A percentile compares a stretch with the other conserved stretches of the same genome.
phyloP scores from a whole-genome alignment of 257 asterid genomes.

The Leptodermis oblonga region DNA sequence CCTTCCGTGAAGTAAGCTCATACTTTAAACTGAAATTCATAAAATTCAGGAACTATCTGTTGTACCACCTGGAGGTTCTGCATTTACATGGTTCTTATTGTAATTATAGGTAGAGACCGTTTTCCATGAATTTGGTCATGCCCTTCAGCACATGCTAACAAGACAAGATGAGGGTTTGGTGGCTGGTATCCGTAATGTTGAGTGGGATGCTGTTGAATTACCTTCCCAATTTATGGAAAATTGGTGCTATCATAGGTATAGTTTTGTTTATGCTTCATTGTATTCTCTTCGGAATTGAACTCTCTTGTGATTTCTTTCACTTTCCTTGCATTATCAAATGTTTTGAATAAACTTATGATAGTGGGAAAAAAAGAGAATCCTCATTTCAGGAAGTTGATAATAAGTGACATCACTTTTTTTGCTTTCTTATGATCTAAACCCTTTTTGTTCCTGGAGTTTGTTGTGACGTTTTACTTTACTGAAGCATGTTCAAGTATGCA shows the following conservation, averaged over 20 bases:
- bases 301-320: slow-evolving; percentile 1
- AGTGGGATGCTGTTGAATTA: slow-evolving; percentile 98
- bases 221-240: slow-evolving; percentile 99
- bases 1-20: slow-evolving; percentile 80
- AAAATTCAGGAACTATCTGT: too few species aligned
- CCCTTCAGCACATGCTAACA: slow-evolving; percentile 98
- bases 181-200: slow-evolving; percentile 89
- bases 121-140: slow-evolving; percentile 97
- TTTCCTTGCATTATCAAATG: neutral
- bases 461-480: neutral
- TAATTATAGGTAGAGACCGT: slow-evolving; percentile 85
- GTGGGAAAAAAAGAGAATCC: neutral
- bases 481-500: neutral
- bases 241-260: slow-evolving; percentile 97
- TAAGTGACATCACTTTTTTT: neutral
- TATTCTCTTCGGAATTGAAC: neutral
- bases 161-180: slow-evolving; percentile 97
- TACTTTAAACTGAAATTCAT: neutral
- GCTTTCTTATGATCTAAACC: too few species aligned
- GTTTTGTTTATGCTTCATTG: neutral
- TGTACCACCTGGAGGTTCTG: neutral
- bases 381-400: neutral
- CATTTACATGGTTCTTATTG: neutral
- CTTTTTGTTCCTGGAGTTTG: neutral
- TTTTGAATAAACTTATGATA: slow-evolving; percentile 5